A percentile compares a stretch with the other conserved stretches of the same genome.
Evolutionary conservation across 805 yeast genomes (phyloP).

Genomic region (Nakazawaea ambrosiae): DNA sequence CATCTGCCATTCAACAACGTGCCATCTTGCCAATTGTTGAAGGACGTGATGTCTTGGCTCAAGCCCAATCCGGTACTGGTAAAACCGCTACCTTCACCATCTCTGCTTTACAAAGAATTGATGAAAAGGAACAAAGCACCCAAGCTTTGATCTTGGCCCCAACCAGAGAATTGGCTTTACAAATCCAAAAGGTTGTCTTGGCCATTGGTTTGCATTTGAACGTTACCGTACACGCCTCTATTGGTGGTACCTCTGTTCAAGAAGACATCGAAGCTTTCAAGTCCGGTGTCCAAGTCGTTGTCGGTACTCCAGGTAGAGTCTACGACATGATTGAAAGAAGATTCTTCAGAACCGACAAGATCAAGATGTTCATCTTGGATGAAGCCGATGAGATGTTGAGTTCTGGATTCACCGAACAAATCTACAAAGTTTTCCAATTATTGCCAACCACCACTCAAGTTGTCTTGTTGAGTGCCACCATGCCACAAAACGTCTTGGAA

Average conservation of each 20-base stretch:
- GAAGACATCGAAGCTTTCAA: slow-evolving; percentile 74
- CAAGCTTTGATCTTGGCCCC: slow-evolving; percentile 93
- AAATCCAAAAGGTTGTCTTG: slow-evolving; percentile 82
- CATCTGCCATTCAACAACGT: slow-evolving; percentile 96
- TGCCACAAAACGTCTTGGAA: slow-evolving; percentile 86
- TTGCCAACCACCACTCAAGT: slow-evolving; percentile 86
- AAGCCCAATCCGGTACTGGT: slow-evolving; percentile 99
- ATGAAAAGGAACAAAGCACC: slow-evolving; percentile 60
- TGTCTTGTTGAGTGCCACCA: slow-evolving; percentile 90
- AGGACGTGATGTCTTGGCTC: slow-evolving; percentile 95
- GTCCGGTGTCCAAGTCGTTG: slow-evolving; percentile 80
- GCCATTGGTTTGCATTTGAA: slow-evolving; percentile 86
- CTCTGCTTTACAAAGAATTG: slow-evolving; percentile 84
- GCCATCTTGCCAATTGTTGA: slow-evolving; percentile 92
- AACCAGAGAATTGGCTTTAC: slow-evolving; percentile 92
- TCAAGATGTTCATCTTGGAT: slow-evolving; percentile 86
- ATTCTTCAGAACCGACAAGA: slow-evolving; percentile 60
- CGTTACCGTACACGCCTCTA: slow-evolving; percentile 81
- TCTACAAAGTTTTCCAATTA: slow-evolving; percentile 81
- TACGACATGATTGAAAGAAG: slow-evolving; percentile 86
- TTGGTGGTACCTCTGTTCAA: slow-evolving; percentile 85
- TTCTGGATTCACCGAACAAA: slow-evolving; percentile 93
- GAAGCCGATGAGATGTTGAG: slow-evolving; percentile 96
- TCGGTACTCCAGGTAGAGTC: slow-evolving; percentile 98
- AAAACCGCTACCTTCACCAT: slow-evolving; percentile 98